Evolutionary conservation across 139 green algal species (phyloP).

Genomic region (Mesotaenium endlicherianum): DNA sequence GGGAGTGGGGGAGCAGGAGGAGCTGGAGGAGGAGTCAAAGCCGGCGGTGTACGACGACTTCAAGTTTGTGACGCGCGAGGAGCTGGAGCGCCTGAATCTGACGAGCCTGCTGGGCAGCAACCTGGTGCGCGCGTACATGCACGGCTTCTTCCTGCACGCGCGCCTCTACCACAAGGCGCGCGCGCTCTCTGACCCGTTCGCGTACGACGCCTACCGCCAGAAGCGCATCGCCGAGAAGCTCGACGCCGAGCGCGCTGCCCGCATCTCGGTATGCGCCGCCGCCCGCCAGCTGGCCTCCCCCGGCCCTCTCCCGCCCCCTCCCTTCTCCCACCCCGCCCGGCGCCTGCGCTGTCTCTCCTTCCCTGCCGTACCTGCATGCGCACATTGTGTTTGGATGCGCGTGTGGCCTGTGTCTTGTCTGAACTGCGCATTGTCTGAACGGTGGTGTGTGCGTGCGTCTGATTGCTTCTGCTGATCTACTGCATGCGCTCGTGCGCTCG

Average conservation of each 20-base stretch:
- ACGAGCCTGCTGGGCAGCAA: constrained; percentile 85
- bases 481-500: neutral
- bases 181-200: constrained; percentile 72
- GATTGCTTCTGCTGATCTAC: too few species aligned
- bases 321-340: neutral
- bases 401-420: neutral
- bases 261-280: constrained; percentile 66
- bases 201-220: constrained; percentile 84
- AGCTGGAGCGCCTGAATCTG: constrained; percentile 79
- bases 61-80: constrained; percentile 81
- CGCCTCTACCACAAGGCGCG: constrained; percentile 84
- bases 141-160: constrained; percentile 97
- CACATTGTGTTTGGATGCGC: neutral
- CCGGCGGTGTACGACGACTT: constrained; percentile 94
- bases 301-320: neutral
- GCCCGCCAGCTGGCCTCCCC: too few species aligned
- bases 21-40: constrained; percentile 84
- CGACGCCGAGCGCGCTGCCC: constrained; percentile 77
- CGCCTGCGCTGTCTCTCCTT: neutral
- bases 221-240: constrained; percentile 80
- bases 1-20: constrained; percentile 66
- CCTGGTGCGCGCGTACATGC: constrained; percentile 96
- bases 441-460: neutral
- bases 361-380: neutral
- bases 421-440: neutral